Evolutionary conservation across 805 yeast genomes (phyloP).

Genomic region (Diddensiella transvaalensis): DNA sequence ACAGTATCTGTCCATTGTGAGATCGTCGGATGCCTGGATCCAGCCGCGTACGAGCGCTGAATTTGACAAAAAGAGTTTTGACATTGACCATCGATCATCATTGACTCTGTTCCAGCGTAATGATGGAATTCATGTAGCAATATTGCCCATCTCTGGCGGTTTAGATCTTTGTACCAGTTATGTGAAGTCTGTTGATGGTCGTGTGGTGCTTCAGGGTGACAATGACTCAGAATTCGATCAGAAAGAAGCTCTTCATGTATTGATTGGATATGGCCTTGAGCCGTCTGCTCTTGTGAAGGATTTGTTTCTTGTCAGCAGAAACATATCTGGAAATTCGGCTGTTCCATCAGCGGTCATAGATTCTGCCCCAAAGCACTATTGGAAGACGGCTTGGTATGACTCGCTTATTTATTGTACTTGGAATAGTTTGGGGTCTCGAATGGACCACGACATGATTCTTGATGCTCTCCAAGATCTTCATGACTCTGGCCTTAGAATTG

Average conservation of each 20-base stretch:
- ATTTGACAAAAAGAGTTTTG: background rate
- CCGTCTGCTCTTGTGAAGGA: constrained; percentile 17
- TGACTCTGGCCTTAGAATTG: constrained; percentile 21
- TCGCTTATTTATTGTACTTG: constrained; percentile 33
- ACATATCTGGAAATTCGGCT: background rate
- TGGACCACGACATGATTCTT: constrained; percentile 24
- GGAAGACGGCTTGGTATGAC: constrained; percentile 25
- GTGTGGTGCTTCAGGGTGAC: constrained; percentile 3
- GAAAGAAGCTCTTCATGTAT: constrained; percentile 14
- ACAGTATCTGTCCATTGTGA: constrained; percentile 4
- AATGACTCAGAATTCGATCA: constrained; percentile 17
- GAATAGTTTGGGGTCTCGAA: constrained; percentile 29
- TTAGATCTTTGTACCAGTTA: constrained; percentile 17
- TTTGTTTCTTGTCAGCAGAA: constrained; percentile 14
- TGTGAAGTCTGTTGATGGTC: constrained; percentile 10
- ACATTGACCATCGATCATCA: constrained; percentile 11
- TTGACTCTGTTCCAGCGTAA: constrained; percentile 10
- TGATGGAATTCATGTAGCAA: constrained; percentile 26
- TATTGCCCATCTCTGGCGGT: constrained; percentile 25
- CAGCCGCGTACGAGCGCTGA: constrained; percentile 7
- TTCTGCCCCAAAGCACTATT: background rate
- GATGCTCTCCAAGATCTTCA: constrained; percentile 26
- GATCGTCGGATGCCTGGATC: constrained; percentile 7
- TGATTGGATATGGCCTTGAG: constrained; percentile 21
- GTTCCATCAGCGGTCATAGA: background rate